Evolutionary conservation across 176 grass and related monocot genomes (phyloP).

Genomic region (Zizania latifolia): DNA sequence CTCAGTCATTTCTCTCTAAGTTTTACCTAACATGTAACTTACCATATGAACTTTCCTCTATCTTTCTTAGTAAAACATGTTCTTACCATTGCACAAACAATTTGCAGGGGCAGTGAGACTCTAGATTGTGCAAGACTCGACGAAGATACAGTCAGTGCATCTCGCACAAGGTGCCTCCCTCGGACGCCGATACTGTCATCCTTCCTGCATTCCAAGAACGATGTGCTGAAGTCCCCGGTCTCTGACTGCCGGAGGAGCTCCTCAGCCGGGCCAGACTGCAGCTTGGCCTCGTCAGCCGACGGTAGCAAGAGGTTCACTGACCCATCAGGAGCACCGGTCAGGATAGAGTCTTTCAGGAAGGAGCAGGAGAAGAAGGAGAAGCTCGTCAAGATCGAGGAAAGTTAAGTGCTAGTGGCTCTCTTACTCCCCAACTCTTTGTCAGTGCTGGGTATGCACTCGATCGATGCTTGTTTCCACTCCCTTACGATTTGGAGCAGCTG

Average conservation of each 20-base stretch:
- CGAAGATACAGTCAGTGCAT: conserved; percentile 35
- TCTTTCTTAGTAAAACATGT: background rate
- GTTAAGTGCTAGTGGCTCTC: conserved; percentile 58
- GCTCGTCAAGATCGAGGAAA: conserved; percentile 85
- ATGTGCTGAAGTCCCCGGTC: conserved; percentile 45
- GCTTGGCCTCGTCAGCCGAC: conserved; percentile 26
- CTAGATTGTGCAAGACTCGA: conserved; percentile 38
- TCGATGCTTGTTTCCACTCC: background rate
- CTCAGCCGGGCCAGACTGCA: conserved; percentile 32
- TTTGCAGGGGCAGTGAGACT: conserved; percentile 31
- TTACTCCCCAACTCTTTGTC: conserved; percentile 43
- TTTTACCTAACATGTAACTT: conserved; percentile 2
- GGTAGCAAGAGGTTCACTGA: conserved; percentile 49
- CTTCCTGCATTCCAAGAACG: conserved; percentile 40
- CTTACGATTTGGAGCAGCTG: background rate
- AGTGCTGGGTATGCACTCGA: conserved; percentile 44
- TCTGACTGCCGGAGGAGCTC: conserved; percentile 70
- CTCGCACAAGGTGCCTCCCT: conserved; percentile 57
- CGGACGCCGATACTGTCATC: conserved; percentile 60
- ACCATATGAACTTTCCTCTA: background rate
- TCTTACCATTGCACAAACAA: conserved; percentile 23
- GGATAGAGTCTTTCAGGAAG: conserved; percentile 57
- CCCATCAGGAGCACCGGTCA: background rate
- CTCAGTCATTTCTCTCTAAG: background rate
- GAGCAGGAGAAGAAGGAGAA: no score